phyloP scores from a whole-genome alignment of 2,329 filamentous ascomycete genomes.

The Dryadomyces quercivorus region DNA sequence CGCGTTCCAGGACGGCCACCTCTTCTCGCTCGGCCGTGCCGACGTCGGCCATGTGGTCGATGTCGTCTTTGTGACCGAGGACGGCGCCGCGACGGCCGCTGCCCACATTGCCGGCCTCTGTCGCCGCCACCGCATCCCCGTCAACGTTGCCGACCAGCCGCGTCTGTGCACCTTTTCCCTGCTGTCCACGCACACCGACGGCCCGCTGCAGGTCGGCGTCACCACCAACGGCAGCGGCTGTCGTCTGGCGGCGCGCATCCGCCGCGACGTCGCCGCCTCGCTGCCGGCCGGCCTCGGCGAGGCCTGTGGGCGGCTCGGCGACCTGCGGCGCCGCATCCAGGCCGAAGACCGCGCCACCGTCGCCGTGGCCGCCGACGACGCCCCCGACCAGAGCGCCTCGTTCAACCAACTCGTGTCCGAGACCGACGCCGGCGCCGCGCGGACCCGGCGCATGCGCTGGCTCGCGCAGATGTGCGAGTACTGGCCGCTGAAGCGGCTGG shows the following conservation, averaged over 20 bases:
- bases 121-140: conserved; percentile 67
- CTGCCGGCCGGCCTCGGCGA: conserved; percentile 64
- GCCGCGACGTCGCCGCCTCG: conserved; percentile 72
- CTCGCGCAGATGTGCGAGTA: conserved; percentile 95
- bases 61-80: conserved; percentile 71
- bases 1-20: conserved; percentile 56
- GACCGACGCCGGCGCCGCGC: conserved; percentile 59
- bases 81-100: conserved; percentile 6
- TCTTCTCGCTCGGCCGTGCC: conserved; percentile 64
- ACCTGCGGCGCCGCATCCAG: conserved; percentile 52
- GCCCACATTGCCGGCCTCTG: conserved; percentile 63
- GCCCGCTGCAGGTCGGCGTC: conserved; percentile 86
- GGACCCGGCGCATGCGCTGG: conserved; percentile 81
- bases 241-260: conserved; percentile 80
- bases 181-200: conserved; percentile 78
- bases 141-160: conserved; percentile 86
- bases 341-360: conserved; percentile 20
- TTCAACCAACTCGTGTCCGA: conserved; percentile 78
- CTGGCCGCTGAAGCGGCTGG: conserved; percentile 80
- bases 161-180: conserved; percentile 81
- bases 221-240: conserved; percentile 93
- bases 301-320: conserved; percentile 68
- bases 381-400: conserved; percentile 59
- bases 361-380: conserved; percentile 35
- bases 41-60: conserved; percentile 74